These are phyloP conservation scores for Colletotrichum salicis DNA, from an alignment of 2,329 filamentous ascomycete species.

Conservation along the genomic window DNA sequence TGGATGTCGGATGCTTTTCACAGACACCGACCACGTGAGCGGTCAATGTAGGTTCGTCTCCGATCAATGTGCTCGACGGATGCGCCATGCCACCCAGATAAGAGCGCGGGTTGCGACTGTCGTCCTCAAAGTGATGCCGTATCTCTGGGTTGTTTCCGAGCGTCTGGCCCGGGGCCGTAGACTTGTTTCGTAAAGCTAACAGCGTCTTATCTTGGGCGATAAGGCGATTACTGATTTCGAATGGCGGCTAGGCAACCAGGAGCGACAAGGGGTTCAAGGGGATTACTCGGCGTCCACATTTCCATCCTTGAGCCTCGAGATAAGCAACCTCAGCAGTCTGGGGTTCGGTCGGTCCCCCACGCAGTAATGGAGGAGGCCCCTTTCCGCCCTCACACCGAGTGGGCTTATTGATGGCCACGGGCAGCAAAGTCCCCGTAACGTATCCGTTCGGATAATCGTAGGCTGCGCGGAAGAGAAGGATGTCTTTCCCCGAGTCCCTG, in stretches of 20 bases:
- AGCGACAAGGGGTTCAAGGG: not conserved
- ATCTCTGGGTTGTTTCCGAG: not conserved
- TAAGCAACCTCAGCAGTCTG: constrained; percentile 9
- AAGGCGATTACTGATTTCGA: not conserved
- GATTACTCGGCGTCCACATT: not conserved
- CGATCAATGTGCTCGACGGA: not conserved
- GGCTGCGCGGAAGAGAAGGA: not conserved
- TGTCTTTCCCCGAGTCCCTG: not conserved
- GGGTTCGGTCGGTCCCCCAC: not conserved
- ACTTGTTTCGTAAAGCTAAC: not conserved
- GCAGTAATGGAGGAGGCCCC: not conserved
- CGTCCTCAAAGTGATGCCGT: not conserved
- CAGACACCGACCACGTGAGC: constrained; percentile 18
- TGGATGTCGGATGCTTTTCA: not conserved
- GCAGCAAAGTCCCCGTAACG: not conserved
- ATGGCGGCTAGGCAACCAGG: not conserved
- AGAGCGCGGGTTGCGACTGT: constrained; percentile 5
- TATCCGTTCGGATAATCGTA: not conserved
- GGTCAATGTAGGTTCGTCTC: not conserved
- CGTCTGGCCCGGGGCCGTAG: not conserved
- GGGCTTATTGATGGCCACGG: not conserved
- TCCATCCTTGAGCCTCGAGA: constrained; percentile 10
- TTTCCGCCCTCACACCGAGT: not conserved
- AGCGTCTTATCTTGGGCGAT: constrained; percentile 8
- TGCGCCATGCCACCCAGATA: not conserved